Evolutionary conservation across 1,284 basidiomycete genomes (phyloP).

Genomic region (Ganoderma boninense): DNA sequence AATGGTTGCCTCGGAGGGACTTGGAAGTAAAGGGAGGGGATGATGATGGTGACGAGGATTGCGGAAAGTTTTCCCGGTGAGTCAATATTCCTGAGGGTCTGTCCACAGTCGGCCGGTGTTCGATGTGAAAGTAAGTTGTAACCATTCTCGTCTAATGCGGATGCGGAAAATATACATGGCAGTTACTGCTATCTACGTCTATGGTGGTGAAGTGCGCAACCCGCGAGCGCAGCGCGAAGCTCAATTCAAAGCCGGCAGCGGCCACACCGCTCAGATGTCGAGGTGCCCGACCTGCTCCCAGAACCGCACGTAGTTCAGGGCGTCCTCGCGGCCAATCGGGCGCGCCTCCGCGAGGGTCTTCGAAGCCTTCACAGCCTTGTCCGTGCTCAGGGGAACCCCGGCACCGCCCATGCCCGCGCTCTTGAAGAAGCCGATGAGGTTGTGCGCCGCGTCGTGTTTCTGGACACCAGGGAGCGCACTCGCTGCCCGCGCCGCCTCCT

Average conservation of each 20-base stretch:
- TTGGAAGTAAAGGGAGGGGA: no score
- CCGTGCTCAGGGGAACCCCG: constrained; percentile 27
- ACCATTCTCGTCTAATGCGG: neutral
- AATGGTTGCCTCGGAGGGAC: no score
- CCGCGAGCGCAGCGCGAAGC: neutral
- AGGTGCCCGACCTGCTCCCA: constrained; percentile 29
- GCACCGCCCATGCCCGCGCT: constrained; percentile 30
- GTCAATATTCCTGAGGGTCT: no score
- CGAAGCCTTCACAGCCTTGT: constrained; percentile 26
- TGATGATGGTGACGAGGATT: no score
- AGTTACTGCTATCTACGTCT: neutral
- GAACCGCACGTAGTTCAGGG: constrained; percentile 28
- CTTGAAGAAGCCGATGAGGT: constrained; percentile 30
- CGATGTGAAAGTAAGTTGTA: no score
- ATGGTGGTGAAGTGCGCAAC: neutral
- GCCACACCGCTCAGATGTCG: constrained; percentile 10
- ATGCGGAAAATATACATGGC: neutral
- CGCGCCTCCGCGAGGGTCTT: constrained; percentile 21
- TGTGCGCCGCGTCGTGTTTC: constrained; percentile 29
- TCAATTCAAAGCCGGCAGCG: neutral
- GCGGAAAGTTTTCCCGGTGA: no score
- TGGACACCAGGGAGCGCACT: constrained; percentile 15
- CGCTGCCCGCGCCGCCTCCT: constrained; percentile 20
- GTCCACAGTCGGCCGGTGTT: no score
- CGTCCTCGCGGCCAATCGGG: constrained; percentile 28